These are phyloP conservation scores for Nothomitra cinnamomea DNA, from an alignment of 2,329 filamentous ascomycete species.

Conservation along the genomic window DNA sequence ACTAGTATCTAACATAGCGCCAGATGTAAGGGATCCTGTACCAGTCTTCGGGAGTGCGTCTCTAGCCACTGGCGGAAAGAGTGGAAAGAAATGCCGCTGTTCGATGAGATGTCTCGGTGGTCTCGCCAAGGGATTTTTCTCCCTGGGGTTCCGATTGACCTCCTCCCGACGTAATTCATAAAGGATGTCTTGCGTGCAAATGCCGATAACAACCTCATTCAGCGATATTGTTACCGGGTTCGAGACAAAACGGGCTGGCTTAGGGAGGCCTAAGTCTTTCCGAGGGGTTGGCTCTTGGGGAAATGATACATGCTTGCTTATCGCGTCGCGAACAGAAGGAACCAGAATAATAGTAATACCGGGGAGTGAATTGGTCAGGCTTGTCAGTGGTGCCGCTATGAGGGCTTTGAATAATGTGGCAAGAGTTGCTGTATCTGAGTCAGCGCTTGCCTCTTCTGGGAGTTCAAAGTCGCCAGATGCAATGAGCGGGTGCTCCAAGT, in stretches of 20 bases:
- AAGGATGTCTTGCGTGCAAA: conserved; percentile 71
- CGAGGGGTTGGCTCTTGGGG: conserved; percentile 49
- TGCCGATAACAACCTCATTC: conserved; percentile 70
- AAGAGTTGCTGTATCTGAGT: conserved; percentile 67
- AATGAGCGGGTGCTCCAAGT: conserved; percentile 77
- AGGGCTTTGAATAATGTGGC: conserved; percentile 68
- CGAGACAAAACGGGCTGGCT: conserved; percentile 58
- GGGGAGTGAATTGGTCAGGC: conserved; percentile 53
- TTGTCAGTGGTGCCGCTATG: conserved; percentile 56
- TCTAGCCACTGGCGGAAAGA: conserved; percentile 67
- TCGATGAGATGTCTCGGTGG: conserved; percentile 64
- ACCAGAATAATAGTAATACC: conserved; percentile 65
- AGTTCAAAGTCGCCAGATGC: conserved; percentile 66
- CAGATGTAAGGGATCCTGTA: conserved; percentile 42
- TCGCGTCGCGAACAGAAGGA: conserved; percentile 67
- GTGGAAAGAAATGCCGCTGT: conserved; percentile 77
- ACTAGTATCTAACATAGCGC: conserved; percentile 63
- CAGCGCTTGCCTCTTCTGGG: conserved; percentile 45
- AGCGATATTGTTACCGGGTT: conserved; percentile 82
- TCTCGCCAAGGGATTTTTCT: conserved; percentile 49
- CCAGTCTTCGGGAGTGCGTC: conserved; percentile 48
- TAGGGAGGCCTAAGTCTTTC: conserved; percentile 63
- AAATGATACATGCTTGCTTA: conserved; percentile 75
- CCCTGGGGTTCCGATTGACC: conserved; percentile 35
- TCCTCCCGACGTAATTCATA: conserved; percentile 70